phyloP scores from a whole-genome alignment of 2,329 filamentous ascomycete genomes.

The Sporothrix protearum region DNA sequence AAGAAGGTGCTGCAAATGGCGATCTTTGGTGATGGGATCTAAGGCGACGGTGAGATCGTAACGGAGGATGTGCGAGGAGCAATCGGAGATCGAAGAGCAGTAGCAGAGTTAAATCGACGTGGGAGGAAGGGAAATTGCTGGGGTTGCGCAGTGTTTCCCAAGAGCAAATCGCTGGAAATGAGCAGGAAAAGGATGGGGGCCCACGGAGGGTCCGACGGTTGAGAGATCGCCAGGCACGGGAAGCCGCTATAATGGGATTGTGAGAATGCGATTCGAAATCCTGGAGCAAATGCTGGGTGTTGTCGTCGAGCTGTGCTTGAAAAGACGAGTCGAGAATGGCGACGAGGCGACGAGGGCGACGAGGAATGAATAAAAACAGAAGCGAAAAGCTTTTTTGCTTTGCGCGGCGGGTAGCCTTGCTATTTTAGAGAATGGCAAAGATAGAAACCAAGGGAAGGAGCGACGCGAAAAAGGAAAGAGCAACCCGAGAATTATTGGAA shows the following conservation, averaged over 20 bases:
- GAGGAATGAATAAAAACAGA: neutral
- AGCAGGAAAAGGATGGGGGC: neutral
- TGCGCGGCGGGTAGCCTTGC: neutral
- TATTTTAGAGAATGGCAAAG: conserved; percentile 10
- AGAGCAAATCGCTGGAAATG: neutral
- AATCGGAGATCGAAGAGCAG: neutral
- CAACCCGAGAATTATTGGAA: neutral
- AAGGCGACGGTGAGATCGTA: neutral
- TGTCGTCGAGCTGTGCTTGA: neutral
- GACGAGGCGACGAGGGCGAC: neutral
- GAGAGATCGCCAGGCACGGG: conserved; percentile 11
- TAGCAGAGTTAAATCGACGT: neutral
- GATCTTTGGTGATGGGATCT: neutral
- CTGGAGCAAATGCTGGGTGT: neutral
- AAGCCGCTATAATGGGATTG: neutral
- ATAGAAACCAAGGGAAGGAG: too few species aligned
- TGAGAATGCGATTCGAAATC: neutral
- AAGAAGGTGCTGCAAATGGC: neutral
- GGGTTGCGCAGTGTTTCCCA: neutral
- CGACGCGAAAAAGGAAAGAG: too few species aligned
- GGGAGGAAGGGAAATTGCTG: neutral
- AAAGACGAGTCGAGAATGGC: neutral
- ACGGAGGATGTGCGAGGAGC: neutral
- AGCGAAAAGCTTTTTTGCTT: neutral
- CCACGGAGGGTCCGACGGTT: neutral